phyloP scores from a whole-genome alignment of 306 rosid species.

The Castanospermum australe region DNA sequence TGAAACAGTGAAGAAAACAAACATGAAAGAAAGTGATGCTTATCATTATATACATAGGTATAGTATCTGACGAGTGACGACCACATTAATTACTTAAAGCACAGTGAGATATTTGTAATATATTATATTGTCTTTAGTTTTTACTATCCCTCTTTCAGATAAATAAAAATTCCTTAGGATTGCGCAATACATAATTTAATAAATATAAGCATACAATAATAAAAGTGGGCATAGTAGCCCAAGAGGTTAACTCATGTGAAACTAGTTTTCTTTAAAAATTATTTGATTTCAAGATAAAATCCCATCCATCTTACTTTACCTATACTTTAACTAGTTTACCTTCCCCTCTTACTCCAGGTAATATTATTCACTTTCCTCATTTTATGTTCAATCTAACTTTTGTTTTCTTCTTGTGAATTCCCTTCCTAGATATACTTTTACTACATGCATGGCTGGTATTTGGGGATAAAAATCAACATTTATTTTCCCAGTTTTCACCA shows the following conservation, averaged over 20 bases:
- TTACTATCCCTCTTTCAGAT: background rate
- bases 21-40: constrained; percentile 21
- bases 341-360: too few species aligned
- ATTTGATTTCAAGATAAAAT: too few species aligned
- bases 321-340: too few species aligned
- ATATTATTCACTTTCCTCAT: background rate
- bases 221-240: background rate
- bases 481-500: too few species aligned
- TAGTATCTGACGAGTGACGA: background rate
- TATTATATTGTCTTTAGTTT: background rate
- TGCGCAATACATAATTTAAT: background rate
- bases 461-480: too few species aligned
- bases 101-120: constrained; percentile 7
- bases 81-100: background rate
- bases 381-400: too few species aligned
- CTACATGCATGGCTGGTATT: too few species aligned
- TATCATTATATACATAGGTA: background rate
- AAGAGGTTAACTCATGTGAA: too few species aligned
- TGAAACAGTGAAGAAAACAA: background rate
- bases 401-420: too few species aligned
- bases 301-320: too few species aligned
- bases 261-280: too few species aligned
- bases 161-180: background rate
- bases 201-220: background rate
- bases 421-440: too few species aligned